Evolutionary conservation across 2,329 filamentous ascomycete species (phyloP).

Genomic region (Diplodia seriata): DNA sequence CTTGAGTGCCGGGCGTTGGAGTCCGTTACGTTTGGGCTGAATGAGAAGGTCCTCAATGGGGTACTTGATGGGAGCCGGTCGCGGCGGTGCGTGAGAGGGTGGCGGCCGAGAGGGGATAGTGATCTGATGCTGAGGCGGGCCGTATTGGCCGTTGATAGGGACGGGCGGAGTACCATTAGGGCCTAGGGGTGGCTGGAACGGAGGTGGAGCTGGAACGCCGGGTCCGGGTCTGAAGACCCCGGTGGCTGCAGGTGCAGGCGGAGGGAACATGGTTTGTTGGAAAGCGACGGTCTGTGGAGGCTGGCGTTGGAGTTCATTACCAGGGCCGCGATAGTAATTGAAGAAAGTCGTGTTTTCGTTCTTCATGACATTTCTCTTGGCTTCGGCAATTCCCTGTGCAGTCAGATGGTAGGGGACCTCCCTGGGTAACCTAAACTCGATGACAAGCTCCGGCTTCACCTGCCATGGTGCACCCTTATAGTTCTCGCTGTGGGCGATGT

Average conservation of each 20-base stretch:
- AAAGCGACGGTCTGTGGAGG: conserved; percentile 21
- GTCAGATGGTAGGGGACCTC: conserved; percentile 68
- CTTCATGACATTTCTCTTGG: conserved; percentile 71
- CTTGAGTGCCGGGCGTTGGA: conserved; percentile 75
- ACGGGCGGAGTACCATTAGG: neutral
- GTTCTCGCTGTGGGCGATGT: conserved; percentile 87
- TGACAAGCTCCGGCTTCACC: conserved; percentile 85
- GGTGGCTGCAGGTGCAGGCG: neutral
- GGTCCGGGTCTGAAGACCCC: conserved; percentile 26
- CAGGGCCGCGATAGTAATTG: conserved; percentile 29
- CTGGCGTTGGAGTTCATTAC: conserved; percentile 26
- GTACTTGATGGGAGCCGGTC: conserved; percentile 78
- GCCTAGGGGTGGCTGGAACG: conserved; percentile 21
- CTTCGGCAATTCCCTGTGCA: conserved; percentile 45
- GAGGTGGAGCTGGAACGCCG: conserved; percentile 19
- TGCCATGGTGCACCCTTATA: conserved; percentile 98
- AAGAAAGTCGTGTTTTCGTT: conserved; percentile 28
- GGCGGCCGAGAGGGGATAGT: conserved; percentile 23
- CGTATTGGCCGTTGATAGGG: conserved; percentile 27
- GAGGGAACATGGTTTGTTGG: conserved; percentile 18
- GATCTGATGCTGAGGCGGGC: conserved; percentile 20
- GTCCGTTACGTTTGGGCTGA: conserved; percentile 67
- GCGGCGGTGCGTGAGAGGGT: conserved; percentile 51
- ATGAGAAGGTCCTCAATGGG: conserved; percentile 94
- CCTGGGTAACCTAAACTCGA: conserved; percentile 84